These are phyloP conservation scores for Tolypocladium guangdongense DNA, from an alignment of 2,329 filamentous ascomycete species.

Conservation along the genomic window DNA sequence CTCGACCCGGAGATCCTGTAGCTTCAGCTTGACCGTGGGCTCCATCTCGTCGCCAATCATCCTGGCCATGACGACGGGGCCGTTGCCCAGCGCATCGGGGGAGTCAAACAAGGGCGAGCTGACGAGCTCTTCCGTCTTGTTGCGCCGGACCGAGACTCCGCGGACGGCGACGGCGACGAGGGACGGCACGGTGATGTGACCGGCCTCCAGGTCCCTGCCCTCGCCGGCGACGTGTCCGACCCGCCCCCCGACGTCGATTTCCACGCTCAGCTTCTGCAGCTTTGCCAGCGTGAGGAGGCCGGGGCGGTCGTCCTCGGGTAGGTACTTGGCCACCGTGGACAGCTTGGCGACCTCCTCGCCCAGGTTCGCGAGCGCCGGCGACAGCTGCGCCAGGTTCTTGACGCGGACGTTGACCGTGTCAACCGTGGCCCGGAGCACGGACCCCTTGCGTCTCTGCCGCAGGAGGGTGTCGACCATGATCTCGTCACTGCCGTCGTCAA, in stretches of 20 bases:
- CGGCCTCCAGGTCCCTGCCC: slow-evolving; percentile 55
- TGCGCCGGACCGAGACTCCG: slow-evolving; percentile 49
- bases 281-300: slow-evolving; percentile 68
- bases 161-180: slow-evolving; percentile 70
- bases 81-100: slow-evolving; percentile 13
- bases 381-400: slow-evolving; percentile 52
- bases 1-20: slow-evolving; percentile 76
- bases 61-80: slow-evolving; percentile 66
- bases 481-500: slow-evolving; percentile 75
- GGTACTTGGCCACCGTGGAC: slow-evolving; percentile 82
- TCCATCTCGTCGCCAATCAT: slow-evolving; percentile 94
- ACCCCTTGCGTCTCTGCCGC: slow-evolving; percentile 75
- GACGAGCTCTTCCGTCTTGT: slow-evolving; percentile 60
- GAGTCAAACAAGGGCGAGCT: slow-evolving; percentile 32
- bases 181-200: slow-evolving; percentile 76
- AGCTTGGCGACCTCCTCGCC: slow-evolving; percentile 72
- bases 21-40: slow-evolving; percentile 75
- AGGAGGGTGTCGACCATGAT: slow-evolving; percentile 90
- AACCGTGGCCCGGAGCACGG: slow-evolving; percentile 62
- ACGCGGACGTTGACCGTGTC: slow-evolving; percentile 53
- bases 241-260: slow-evolving; percentile 53
- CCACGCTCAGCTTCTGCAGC: slow-evolving; percentile 51
- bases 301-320: slow-evolving; percentile 90
- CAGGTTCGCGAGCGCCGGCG: slow-evolving; percentile 53
- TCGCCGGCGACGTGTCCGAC: slow-evolving; percentile 54